phyloP scores from a whole-genome alignment of 106 monocot genomes.

The Alisma plantagoaquatica region DNA sequence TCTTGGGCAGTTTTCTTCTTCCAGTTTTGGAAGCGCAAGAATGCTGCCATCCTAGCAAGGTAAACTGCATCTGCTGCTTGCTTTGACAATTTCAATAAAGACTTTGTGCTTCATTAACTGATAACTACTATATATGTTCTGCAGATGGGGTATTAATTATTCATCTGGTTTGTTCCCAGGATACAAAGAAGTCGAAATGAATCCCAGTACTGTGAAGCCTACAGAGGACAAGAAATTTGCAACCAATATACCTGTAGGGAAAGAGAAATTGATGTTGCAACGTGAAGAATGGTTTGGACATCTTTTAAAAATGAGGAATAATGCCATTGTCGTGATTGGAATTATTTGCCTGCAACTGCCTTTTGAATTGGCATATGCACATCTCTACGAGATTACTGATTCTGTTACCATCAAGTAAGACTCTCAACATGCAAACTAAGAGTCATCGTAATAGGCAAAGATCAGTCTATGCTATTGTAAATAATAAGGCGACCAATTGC shows the following conservation, averaged over 20 bases:
- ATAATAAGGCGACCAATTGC: too few species aligned
- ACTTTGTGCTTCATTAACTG: too few species aligned
- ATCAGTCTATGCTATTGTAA: too few species aligned
- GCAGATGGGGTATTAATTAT: constrained; percentile 81
- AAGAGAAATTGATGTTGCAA: constrained; percentile 40
- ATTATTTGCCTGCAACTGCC: constrained; percentile 92
- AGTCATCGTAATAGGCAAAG: too few species aligned
- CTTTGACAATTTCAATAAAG: too few species aligned
- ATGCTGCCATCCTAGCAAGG: constrained; percentile 75
- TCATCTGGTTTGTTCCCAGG: constrained; percentile 28
- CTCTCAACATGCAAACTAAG: too few species aligned
- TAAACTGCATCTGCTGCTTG: constrained; percentile 2
- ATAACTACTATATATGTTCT: too few species aligned
- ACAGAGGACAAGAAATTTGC: constrained; percentile 29
- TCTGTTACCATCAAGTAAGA: constrained; percentile 65
- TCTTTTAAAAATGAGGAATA: constrained; percentile 63
- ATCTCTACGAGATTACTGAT: constrained; percentile 63
- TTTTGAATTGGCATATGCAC: constrained; percentile 90
- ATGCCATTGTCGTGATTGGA: constrained; percentile 57
- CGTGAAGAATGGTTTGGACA: constrained; percentile 80
- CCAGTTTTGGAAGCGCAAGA: constrained; percentile 95
- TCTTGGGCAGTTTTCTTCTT: constrained; percentile 83
- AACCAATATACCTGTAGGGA: constrained; percentile 28
- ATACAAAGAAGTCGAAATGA: constrained; percentile 29
- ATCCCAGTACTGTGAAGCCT: constrained; percentile 1